Base-by-base conservation (phyloP, 768 basidiomycete genomes). In the Lactarius akahatsu region DNA sequence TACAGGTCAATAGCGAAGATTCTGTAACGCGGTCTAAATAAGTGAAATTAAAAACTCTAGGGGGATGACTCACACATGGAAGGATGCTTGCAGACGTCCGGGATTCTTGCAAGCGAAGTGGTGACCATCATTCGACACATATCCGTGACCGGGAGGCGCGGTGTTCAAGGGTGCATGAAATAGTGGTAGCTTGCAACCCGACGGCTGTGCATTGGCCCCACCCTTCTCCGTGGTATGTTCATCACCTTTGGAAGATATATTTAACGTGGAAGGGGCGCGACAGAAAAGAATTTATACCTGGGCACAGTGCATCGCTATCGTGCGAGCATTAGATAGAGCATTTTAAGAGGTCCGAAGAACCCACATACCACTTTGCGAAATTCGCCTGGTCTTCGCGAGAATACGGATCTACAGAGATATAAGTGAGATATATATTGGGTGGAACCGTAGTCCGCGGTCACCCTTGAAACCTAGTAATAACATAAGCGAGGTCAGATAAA, bases 81-180 rank as follows among this genome's bases (percentile, higher is more conserved):
- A 86, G 0, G 85, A 79, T 69, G 82, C 84, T 16, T 80, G 81
- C 73, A 82, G 74, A 9, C 80, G 75, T 0, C 76, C 77, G 2
- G 86, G 85, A 67, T 87, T 85, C 63, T 78, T 77, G 74, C 85
- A 87, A 1, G 72, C 26, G 63, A 85, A 87, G 13, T 77, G 71
- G 71, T 87, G 86, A 0, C 86, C 85, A 59, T 87, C 85, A 32
- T 76, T 76, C 3, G 85, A 86, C 34, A 85, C 67, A 67, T 87
- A 82, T 6, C 85, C 81, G 1, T 75, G n/a, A 2, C 77, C 78
- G 45, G n/a, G 47, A 5, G 71, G 66, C 4, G 74, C 68, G 4
- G 74, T 71, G 13, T 74, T 71, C 57, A 72, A 65, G 0, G 77
- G 76, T 0, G 77, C 72, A 71, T 87, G 86, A 74, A 87, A 83